Base-by-base conservation (phyloP, 2,329 filamentous ascomycete species). In the Harringtonia lauricola region DNA sequence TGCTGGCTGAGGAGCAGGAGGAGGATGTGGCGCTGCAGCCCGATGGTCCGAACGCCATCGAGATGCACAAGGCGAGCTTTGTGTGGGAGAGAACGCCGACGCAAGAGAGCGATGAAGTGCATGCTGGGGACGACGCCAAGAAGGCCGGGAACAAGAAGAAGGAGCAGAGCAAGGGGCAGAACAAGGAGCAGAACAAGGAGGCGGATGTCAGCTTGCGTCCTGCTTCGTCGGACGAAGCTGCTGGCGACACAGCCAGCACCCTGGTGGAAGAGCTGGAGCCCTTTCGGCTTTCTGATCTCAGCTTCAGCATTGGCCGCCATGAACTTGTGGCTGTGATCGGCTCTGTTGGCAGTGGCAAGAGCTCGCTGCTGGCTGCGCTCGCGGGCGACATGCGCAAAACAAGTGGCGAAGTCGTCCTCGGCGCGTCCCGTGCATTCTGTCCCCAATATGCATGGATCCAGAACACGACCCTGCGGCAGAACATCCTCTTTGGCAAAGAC, bases 401-500 rank as follows among this genome's bases (percentile, higher is more conserved):
- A 0, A 66, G 64, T 4, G 88, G 88, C 12, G 72, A 82, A 31
- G 74, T 94, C 7, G 73, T 77, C 0, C 74, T 92, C 52, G 86
- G 89, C 34, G 86, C 86, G 0, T 81, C 79, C 3, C 73, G 89
- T 49, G 86, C 90, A 0, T 95, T 95, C 55, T 96, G 92, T 52
- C 90, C 90, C 0, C 90, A 98, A 58, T 95, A 95, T 57, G 86
- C 92, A 0, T 98, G 92, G 92, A 95, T 98, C 39, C 90, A 96
- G 58, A 96, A 96, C 56, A 74, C 87, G 0, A 86, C 83, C 1
- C 75, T 96, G 4, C 80, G 79, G 49, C 79, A 95, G 29, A 98
- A 98, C 55, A 94, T 98, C 47, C 64, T 87, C 0, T 96, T 96
- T 55, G 90, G 90, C 12, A 90, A 87, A 52, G 74, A 79, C 0